Evolutionary conservation across 2,329 filamentous ascomycete genomes (phyloP).

Genomic region (Talaromyces amestolkiae): DNA sequence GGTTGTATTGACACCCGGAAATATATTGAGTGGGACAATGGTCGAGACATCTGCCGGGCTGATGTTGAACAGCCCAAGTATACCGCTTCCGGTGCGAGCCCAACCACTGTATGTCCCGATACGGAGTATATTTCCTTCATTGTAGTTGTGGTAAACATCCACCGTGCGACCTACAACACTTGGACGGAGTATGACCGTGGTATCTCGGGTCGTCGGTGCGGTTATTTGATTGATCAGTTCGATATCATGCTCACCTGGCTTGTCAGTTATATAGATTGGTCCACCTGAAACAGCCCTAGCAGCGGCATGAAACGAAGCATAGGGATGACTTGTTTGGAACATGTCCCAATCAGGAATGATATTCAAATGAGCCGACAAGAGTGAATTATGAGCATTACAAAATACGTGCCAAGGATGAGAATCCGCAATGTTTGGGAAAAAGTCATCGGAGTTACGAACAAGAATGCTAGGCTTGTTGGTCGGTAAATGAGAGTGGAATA

Average conservation of each 20-base stretch:
- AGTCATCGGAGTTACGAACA: slow-evolving; percentile 83
- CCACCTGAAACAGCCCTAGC: slow-evolving; percentile 87
- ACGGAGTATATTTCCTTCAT: slow-evolving; percentile 70
- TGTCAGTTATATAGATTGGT: slow-evolving; percentile 91
- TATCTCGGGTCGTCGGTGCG: slow-evolving; percentile 66
- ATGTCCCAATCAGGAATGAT: slow-evolving; percentile 81
- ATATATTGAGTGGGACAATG: slow-evolving; percentile 66
- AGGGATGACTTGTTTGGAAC: slow-evolving; percentile 67
- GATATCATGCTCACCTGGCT: slow-evolving; percentile 76
- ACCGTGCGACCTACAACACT: slow-evolving; percentile 70
- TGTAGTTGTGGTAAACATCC: slow-evolving; percentile 71
- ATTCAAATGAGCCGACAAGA: slow-evolving; percentile 82
- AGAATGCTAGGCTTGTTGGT: slow-evolving; percentile 70
- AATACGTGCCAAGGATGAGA: slow-evolving; percentile 96
- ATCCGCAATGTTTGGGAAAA: slow-evolving; percentile 76
- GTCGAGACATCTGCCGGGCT: slow-evolving; percentile 62
- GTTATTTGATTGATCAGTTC: slow-evolving; percentile 77
- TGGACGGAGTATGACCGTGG: slow-evolving; percentile 78
- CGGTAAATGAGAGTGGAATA: slow-evolving; percentile 81
- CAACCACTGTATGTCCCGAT: slow-evolving; percentile 74
- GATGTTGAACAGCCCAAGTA: slow-evolving; percentile 84
- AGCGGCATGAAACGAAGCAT: slow-evolving; percentile 82
- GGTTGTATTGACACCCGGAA: slow-evolving; percentile 63
- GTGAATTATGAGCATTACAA: slow-evolving; percentile 83
- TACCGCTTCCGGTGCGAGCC: slow-evolving; percentile 66